A percentile compares a stretch with the other conserved stretches of the same genome.
Conservation (phyloP, 2,329 filamentous ascomycete genomes). For the Aspergillus transmontanensis region DNA sequence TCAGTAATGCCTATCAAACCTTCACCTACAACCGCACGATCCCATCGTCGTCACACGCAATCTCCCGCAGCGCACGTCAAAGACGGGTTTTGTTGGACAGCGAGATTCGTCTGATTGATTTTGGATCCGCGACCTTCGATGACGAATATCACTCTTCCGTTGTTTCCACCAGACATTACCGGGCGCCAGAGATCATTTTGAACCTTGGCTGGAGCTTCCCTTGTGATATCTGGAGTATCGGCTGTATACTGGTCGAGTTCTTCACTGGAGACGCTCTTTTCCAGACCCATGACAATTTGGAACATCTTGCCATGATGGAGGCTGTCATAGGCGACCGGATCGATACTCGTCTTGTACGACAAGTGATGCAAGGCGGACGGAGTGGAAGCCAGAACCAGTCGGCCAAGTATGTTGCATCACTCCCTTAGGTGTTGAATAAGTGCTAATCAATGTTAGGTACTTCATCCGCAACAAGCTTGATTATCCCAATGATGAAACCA, state of each 20-base stretch:
- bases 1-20: slow-evolving; percentile 66
- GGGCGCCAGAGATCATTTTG: slow-evolving; percentile 68
- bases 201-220: slow-evolving; percentile 70
- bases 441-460: slow-evolving; percentile 50
- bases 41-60: slow-evolving; percentile 64
- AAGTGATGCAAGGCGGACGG: slow-evolving; percentile 53
- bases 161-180: slow-evolving; percentile 67
- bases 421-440: slow-evolving; percentile 17
- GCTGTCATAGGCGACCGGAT: slow-evolving; percentile 60
- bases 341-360: slow-evolving; percentile 57
- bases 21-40: slow-evolving; percentile 71
- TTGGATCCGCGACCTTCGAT: slow-evolving; percentile 68
- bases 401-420: slow-evolving; percentile 52
- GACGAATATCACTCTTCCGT: slow-evolving; percentile 71
- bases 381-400: slow-evolving; percentile 55
- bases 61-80: slow-evolving; percentile 60
- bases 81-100: slow-evolving; percentile 65
- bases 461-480: slow-evolving; percentile 61
- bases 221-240: slow-evolving; percentile 71
- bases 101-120: slow-evolving; percentile 69
- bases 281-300: slow-evolving; percentile 69
- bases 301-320: slow-evolving; percentile 72
- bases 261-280: slow-evolving; percentile 70
- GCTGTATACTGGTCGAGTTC: slow-evolving; percentile 69
- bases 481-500: slow-evolving; percentile 65